Conservation (phyloP, 192 early-diverging fungal genomes). For the Coemansia asiatica region DNA sequence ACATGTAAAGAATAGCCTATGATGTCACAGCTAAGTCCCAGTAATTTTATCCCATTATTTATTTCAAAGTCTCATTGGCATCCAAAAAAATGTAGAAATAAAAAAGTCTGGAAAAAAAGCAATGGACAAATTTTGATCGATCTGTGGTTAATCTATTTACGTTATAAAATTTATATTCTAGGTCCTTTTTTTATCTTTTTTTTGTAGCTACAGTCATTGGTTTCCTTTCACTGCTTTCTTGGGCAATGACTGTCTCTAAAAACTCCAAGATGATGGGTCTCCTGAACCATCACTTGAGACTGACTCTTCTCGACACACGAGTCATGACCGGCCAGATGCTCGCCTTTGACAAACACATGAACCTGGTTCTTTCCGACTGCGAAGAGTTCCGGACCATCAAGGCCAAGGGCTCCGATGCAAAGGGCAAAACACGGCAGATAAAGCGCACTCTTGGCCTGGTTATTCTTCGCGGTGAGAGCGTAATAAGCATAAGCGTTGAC, state of each 20-base stretch:
- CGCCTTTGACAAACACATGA: slow-evolving; percentile 99
- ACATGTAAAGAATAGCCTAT: no score
- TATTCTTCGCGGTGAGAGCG: slow-evolving; percentile 89
- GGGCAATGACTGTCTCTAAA: slow-evolving; percentile 65
- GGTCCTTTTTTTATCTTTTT: neutral
- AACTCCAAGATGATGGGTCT: slow-evolving; percentile 90
- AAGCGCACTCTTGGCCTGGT: slow-evolving; percentile 92
- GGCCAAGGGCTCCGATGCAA: slow-evolving; percentile 57
- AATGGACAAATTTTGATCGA: no score
- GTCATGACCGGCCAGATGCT: slow-evolving; percentile 96
- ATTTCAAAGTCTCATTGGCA: no score
- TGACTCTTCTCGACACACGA: slow-evolving; percentile 89
- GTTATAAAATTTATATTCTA: neutral
- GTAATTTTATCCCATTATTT: no score
- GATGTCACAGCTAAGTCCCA: no score
- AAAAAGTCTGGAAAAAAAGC: no score
- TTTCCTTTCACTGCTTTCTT: neutral
- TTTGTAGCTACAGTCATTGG: neutral
- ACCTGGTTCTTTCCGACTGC: slow-evolving; percentile 95
- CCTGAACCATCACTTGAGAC: slow-evolving; percentile 91
- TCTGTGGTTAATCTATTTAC: no score
- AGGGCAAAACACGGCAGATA: slow-evolving; percentile 65
- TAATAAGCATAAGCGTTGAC: slow-evolving; percentile 89
- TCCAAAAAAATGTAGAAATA: no score
- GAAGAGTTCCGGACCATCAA: slow-evolving; percentile 95